phyloP scores from a whole-genome alignment of 768 basidiomycete species.

The Tubosaeta sp. region DNA sequence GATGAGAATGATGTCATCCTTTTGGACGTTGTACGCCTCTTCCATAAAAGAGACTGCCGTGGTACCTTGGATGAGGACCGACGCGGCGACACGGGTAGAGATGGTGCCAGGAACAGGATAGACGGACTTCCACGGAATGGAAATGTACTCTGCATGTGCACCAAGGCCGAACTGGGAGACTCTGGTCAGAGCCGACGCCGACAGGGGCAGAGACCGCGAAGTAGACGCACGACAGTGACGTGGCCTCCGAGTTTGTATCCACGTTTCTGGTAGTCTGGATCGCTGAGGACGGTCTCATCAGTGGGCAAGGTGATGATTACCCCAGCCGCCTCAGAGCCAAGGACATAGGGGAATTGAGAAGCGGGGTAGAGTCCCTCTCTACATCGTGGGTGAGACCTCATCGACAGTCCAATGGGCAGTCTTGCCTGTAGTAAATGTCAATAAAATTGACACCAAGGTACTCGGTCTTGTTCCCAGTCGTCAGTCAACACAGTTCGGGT shows the following conservation, averaged over 20 bases:
- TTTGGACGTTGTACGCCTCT: constrained; percentile 82
- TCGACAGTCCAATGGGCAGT: background rate
- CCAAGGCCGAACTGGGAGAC: constrained; percentile 40
- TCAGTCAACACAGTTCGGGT: background rate
- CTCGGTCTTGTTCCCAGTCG: constrained; percentile 49
- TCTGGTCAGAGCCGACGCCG: background rate
- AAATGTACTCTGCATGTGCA: constrained; percentile 68
- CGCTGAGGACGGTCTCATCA: constrained; percentile 52
- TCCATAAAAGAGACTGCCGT: constrained; percentile 75
- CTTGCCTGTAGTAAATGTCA: constrained; percentile 75
- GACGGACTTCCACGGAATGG: constrained; percentile 56
- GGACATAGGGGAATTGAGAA: constrained; percentile 53
- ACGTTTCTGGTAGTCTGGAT: constrained; percentile 59
- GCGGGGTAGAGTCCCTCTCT: constrained; percentile 64
- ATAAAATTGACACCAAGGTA: constrained; percentile 86
- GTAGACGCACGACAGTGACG: constrained; percentile 59
- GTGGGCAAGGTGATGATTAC: constrained; percentile 71
- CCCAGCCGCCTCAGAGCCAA: constrained; percentile 81
- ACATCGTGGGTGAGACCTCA: constrained; percentile 1
- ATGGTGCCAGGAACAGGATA: constrained; percentile 63
- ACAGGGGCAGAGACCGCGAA: background rate
- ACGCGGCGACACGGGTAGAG: constrained; percentile 60
- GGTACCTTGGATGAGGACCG: constrained; percentile 66
- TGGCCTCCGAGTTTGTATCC: constrained; percentile 64
- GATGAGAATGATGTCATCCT: constrained; percentile 74